Evolutionary conservation across 2,329 filamentous ascomycete species (phyloP).

Genomic region (Aspergillus sp.): DNA sequence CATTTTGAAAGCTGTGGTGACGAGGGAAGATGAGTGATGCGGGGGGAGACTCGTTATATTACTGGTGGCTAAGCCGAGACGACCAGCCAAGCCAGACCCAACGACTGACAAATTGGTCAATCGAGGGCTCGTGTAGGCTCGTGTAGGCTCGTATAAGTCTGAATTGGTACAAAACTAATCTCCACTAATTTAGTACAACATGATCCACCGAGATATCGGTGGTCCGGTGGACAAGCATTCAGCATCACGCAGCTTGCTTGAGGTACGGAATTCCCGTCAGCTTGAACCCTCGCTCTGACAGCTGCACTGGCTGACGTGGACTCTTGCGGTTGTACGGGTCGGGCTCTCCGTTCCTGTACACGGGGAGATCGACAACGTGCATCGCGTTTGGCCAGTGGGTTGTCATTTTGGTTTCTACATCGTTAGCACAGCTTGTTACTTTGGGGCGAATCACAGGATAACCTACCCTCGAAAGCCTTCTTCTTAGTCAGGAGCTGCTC

Average conservation of each 20-base stretch:
- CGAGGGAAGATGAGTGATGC: not conserved
- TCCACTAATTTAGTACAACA: not conserved
- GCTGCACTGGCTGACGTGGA: slow-evolving; percentile 41
- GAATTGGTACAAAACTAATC: not conserved
- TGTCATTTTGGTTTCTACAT: slow-evolving; percentile 29
- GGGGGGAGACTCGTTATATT: not conserved
- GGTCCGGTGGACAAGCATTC: not conserved
- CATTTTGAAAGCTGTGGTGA: not conserved
- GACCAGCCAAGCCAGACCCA: not conserved
- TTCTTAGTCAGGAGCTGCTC: slow-evolving; percentile 51
- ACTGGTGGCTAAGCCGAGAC: not conserved
- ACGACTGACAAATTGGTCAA: not conserved
- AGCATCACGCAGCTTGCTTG: not conserved
- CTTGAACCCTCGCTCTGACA: slow-evolving; percentile 50
- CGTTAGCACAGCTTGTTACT: not conserved
- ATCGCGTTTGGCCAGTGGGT: slow-evolving; percentile 46
- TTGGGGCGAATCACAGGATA: not conserved
- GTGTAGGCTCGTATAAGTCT: not conserved
- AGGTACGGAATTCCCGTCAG: slow-evolving; percentile 49
- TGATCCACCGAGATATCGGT: too few species aligned
- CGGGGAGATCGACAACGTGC: slow-evolving; percentile 28
- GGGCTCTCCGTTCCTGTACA: slow-evolving; percentile 25
- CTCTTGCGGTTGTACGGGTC: slow-evolving; percentile 34
- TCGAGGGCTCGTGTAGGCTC: not conserved
- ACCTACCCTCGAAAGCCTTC: slow-evolving; percentile 42